These are phyloP conservation scores for Mycena vulgaris DNA, from an alignment of 768 basidiomycete species.

Conservation along the genomic window DNA sequence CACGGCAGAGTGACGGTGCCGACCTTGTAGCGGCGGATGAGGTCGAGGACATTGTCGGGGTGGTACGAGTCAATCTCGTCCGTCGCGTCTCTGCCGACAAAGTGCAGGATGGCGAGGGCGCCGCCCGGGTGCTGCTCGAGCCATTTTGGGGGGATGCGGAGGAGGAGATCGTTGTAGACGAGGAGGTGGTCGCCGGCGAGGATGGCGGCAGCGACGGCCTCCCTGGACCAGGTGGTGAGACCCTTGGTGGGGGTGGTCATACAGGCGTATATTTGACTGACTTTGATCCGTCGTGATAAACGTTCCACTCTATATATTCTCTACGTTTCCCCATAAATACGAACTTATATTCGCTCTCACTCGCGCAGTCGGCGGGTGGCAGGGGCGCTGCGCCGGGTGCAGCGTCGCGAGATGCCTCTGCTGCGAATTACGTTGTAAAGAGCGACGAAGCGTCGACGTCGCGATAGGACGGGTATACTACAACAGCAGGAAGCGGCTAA, in stretches of 20 bases:
- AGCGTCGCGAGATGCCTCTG: too few relatives aligned
- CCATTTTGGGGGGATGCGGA: constrained; percentile 82
- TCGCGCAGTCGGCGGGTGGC: too few relatives aligned
- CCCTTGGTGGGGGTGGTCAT: not conserved
- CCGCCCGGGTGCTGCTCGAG: constrained; percentile 93
- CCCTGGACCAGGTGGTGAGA: constrained; percentile 39
- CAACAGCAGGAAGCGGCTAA: too few relatives aligned
- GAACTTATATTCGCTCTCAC: too few relatives aligned
- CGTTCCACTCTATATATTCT: too few relatives aligned
- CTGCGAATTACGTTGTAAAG: too few relatives aligned
- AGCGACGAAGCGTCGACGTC: too few relatives aligned
- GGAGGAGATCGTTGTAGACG: constrained; percentile 76
- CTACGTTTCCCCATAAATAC: too few relatives aligned
- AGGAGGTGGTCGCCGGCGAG: constrained; percentile 83
- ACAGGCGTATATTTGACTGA: too few relatives aligned
- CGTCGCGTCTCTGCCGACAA: constrained; percentile 94
- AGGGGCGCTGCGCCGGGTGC: too few relatives aligned
- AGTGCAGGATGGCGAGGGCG: constrained; percentile 90
- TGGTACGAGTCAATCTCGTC: constrained; percentile 98
- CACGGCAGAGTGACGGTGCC: constrained; percentile 81
- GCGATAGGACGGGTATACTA: too few relatives aligned
- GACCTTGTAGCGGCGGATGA: constrained; percentile 76
- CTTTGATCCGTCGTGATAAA: too few relatives aligned
- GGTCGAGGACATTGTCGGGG: constrained; percentile 66
- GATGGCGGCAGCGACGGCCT: constrained; percentile 78